These are phyloP conservation scores for Onygena corvina DNA, from an alignment of 2,329 filamentous ascomycete genomes.

Conservation along the genomic window DNA sequence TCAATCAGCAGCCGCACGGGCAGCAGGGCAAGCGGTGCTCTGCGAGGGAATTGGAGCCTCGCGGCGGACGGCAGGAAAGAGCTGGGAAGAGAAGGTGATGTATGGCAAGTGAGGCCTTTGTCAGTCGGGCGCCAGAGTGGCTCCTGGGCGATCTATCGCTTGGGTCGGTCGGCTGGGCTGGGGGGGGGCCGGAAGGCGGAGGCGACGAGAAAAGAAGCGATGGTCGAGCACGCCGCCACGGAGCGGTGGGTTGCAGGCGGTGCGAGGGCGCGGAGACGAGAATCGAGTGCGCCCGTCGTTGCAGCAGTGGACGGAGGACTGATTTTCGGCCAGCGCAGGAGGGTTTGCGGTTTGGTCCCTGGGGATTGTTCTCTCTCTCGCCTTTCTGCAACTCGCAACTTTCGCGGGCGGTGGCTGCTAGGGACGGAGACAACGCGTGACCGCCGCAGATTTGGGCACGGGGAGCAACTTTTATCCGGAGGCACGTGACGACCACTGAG, in stretches of 20 bases:
- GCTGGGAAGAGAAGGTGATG: background rate
- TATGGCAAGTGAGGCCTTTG: background rate
- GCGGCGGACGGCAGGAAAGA: background rate
- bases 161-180: constrained; percentile 4
- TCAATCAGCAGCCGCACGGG: background rate
- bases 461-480: constrained; percentile 7
- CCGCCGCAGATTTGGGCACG: constrained; percentile 13
- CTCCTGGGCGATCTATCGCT: constrained; percentile 6
- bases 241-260: no score
- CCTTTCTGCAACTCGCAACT: constrained; percentile 1
- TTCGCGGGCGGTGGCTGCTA: constrained; percentile 10
- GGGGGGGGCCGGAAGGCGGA: constrained; percentile 7
- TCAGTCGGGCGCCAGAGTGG: constrained; percentile 5
- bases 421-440: constrained; percentile 13
- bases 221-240: background rate
- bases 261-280: background rate
- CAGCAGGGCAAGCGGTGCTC: background rate
- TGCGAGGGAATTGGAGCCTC: constrained; percentile 3
- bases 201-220: background rate
- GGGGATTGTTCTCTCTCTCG: constrained; percentile 1
- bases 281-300: background rate
- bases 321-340: background rate
- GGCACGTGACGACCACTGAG: background rate
- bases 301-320: background rate
- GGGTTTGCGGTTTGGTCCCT: background rate